Percentiles rank a stretch among this genome's conserved stretches.
Evolutionary conservation across 2,329 filamentous ascomycete genomes (phyloP).

Genomic region (Xylaria sp.): DNA sequence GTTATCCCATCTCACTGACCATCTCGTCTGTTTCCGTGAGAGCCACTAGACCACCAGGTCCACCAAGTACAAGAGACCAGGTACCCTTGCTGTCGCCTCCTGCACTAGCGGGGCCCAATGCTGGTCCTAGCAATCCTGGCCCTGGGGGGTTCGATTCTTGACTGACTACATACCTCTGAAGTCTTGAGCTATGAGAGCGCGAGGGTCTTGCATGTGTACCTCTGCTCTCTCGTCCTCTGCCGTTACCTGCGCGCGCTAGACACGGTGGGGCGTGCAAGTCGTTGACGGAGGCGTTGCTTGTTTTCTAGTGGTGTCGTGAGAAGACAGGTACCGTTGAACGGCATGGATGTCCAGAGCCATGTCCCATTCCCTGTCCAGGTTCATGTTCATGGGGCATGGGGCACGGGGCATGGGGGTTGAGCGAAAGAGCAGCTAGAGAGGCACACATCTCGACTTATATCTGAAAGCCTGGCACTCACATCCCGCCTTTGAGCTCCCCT

Average conservation of each 20-base stretch:
- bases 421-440: constrained; percentile 39
- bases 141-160: constrained; percentile 22
- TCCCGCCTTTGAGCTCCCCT: constrained; percentile 49
- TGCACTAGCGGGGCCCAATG: constrained; percentile 37
- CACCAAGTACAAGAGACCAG: constrained; percentile 28
- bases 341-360: constrained; percentile 30
- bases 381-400: constrained; percentile 28
- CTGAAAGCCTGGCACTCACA: constrained; percentile 44
- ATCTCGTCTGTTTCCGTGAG: constrained; percentile 31
- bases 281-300: constrained; percentile 37
- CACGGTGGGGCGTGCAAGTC: constrained; percentile 34
- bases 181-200: constrained; percentile 28
- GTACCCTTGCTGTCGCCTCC: constrained; percentile 34
- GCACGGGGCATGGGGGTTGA: constrained; percentile 36
- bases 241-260: constrained; percentile 36
- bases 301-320: constrained; percentile 35
- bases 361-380: constrained; percentile 23
- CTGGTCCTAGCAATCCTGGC: constrained; percentile 37
- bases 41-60: constrained; percentile 23
- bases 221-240: constrained; percentile 26
- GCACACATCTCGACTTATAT: constrained; percentile 50
- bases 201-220: constrained; percentile 43
- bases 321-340: constrained; percentile 32
- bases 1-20: constrained; percentile 32
- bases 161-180: constrained; percentile 23